Base-by-base conservation (phyloP, 139 green algal species). In the Prasinococcaceae sp. region DNA sequence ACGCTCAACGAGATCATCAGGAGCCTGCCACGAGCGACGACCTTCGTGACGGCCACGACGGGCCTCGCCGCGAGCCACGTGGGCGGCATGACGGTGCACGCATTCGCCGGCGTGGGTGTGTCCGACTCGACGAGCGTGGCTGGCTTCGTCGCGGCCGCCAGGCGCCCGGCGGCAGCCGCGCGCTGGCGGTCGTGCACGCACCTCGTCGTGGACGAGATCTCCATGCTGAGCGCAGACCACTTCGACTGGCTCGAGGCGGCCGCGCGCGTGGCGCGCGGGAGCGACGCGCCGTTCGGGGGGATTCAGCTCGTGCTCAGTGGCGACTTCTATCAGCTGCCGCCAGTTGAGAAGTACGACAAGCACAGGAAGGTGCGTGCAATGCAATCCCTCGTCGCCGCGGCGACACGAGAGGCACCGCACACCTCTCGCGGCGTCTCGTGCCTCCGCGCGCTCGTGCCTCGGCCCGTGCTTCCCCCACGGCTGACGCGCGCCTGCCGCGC, bases 281-380 rank as follows among this genome's bases (percentile, higher is more conserved):
- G 22, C 8, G 5, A 51, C 17, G 54, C 42, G 4, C 64, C 75
- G 24, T 85, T 84, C 60, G 78, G 78, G 3, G 78, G 78, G 26
- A 65, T 85, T 20, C 78, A 85, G 64, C 65, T 85, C 14, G 46
- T 86, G 2, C 53, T 86, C 5, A 80, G 57, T 3, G 77, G 77
- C 46, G 78, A 86, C 58, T 85, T 87, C 53, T 68, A 69, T 47
- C 71, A 79, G 60, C 77, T 85, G 43, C 78, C 78, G 12, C 77
- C 77, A n/a, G 70, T 85, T 27, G 57, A 25, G 19, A 66, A 69
- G 46, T 50, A 55, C 6, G 45, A 23, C 23, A 41, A 20, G 8
- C 9, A n/a, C 3, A 32, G 35, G 27, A 66, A 40, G 6, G 14
- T 42, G 35, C 16, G 35, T 42, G 35, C n/a, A n/a, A n/a, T n/a